Percentiles rank a stretch among this genome's conserved stretches.
Conservation (phyloP, 2,329 filamentous ascomycete species). For the Penicillium verrucosum region DNA sequence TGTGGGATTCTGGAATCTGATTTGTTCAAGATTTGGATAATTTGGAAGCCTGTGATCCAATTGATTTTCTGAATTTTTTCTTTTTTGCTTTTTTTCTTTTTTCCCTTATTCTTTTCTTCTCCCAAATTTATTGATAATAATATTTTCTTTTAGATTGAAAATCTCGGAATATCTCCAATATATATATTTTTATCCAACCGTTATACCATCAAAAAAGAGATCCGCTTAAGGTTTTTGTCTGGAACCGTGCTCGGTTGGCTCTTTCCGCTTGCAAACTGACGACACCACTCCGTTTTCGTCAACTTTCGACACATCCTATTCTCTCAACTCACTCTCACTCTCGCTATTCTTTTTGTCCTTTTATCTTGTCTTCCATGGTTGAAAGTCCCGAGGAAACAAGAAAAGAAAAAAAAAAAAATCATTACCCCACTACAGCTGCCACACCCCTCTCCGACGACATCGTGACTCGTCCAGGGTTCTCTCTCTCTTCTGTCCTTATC, state of each 20-base stretch:
- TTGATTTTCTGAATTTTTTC: constrained; percentile 9
- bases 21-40: constrained; percentile 6
- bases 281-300: constrained; percentile 37
- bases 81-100: not conserved
- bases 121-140: not conserved
- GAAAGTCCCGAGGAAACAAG: not conserved
- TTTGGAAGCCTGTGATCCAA: constrained; percentile 8
- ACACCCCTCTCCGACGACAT: constrained; percentile 19
- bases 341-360: not conserved
- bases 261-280: constrained; percentile 38
- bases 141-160: not conserved
- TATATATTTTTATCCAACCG: not conserved
- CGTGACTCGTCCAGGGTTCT: constrained; percentile 20
- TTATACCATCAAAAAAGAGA: not conserved
- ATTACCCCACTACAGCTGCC: constrained; percentile 21
- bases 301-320: constrained; percentile 4
- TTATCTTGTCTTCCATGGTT: constrained; percentile 17
- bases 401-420: constrained; percentile 4
- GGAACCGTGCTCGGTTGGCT: constrained; percentile 28
- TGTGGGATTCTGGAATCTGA: constrained; percentile 7
- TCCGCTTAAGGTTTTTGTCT: constrained; percentile 32
- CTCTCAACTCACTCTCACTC: not conserved
- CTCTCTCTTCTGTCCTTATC: constrained; percentile 5
- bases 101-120: not conserved
- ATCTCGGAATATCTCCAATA: not conserved